Base-by-base conservation (phyloP, 306 rosid species). In the Chamaecrista fasciculata region DNA sequence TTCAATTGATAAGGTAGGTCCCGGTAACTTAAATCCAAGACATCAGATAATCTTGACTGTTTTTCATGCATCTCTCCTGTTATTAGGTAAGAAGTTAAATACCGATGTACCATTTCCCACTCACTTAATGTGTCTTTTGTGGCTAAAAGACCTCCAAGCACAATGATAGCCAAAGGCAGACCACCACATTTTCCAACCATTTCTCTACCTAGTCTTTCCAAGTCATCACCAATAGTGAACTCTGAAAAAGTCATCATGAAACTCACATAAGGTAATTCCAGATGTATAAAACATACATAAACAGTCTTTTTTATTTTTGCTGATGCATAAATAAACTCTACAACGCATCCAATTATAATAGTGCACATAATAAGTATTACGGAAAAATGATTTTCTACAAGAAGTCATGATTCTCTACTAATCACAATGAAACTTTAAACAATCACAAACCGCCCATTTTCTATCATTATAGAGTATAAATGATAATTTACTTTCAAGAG, bases 61-160 rank as follows among this genome's bases (percentile, higher is more conserved):
- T 53, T 66, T 59, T 84, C 88, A 11, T 36, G 80, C 23, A 3
- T 62, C 7, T 59, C 65, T n/a, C 83, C 89, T 67, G 46, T 70
- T 2, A 70, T 61, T 25, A 81, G 75, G 73, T 71, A 68, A 6
- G 78, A 63, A 14, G 46, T 63, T 21, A 84, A 34, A 68, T 56
- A 69, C 40, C 16, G 44, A 28, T 48, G 66, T 50, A 82, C 81
- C 10, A 0, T 74, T 11, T 84, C 79, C 89, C 89, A 82, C 25
- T 82, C 85, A 3, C 0, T 65, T 42, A 69, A 18, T 0, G 80
- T 68, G 11, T 62, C 74, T 69, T 82, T 85, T 31, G 81, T 75
- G n/a, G 85, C 84, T 62, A 80, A 76, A 64, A 85, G 80, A 12
- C 87, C 87, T 66, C 87, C 90, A 37, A 81, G 81, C 44, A 82